Evolutionary conservation across 805 yeast species (phyloP), one percentile per base, ranked within the genome.

Genomic region (Ogataea populi-albae): DNA sequence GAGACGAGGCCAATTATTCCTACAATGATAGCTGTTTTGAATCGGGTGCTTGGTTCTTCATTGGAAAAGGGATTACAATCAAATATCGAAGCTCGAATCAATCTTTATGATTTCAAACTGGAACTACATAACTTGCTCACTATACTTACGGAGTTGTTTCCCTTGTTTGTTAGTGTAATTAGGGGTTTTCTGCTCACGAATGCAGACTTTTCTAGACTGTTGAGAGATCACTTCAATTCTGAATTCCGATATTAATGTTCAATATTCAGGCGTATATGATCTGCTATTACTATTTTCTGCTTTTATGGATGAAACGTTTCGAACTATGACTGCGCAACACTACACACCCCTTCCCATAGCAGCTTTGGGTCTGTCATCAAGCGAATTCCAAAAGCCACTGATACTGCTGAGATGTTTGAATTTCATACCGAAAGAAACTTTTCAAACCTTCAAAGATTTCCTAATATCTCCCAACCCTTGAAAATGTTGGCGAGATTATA

Each of bases 391-490:
- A 6, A 42, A 44, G 5, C 32, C 55, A 34, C 48, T 76, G 21
- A 70, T 71, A 3, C 50, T 77, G 12, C 58, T 75, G 4, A 79
- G 79, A 52, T 54, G 76, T 3, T 79, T 83, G 84, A 68, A 70
- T 30, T 65, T 71, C 37, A 55, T 71, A 0, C 62, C 67, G 23
- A 52, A 64, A 11, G 54, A 50, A 26, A 11, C 26, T 7, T 18
- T 55, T n/a, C 37, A 49, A 22, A 59, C 54, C 10, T 45, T 50
- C 11, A 30, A 52, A 6, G 49, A 54, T 5, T 32, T 69, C 5
- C 50, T 62, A 52, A 6, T 49, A 54, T 5, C 32, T 69, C 5
- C 50, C 62, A n/a, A 57, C 62, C 3, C 41, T 72, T 12, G 52
- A 61, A 19, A 49, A 56, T 10, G 51, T 62, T 52, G 47, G 65